Percentiles rank a stretch among this genome's conserved stretches.
Conservation (phyloP, 805 yeast species). For the Wickerhamomyces ciferrii region DNA sequence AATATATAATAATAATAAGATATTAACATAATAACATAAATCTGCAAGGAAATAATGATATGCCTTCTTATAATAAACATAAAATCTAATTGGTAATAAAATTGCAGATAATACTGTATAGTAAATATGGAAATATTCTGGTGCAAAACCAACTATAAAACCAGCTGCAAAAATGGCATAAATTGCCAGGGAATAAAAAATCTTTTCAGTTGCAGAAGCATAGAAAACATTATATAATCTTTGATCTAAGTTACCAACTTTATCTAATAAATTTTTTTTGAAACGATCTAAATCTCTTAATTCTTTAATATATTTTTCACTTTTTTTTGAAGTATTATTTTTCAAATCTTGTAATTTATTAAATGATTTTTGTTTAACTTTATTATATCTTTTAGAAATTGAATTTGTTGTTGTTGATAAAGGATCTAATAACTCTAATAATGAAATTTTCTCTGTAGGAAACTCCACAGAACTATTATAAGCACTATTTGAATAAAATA, state of each 20-base stretch:
- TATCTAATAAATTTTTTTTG: constrained; percentile 18
- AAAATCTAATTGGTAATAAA: constrained; percentile 79
- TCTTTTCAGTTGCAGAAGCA: constrained; percentile 61
- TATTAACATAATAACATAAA: constrained; percentile 86
- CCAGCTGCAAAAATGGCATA: constrained; percentile 69
- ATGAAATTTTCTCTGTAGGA: constrained; percentile 20
- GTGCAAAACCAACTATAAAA: constrained; percentile 68
- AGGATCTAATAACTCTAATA: constrained; percentile 25
- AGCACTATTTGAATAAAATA: constrained; percentile 14
- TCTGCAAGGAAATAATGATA: constrained; percentile 90
- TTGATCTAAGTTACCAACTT: constrained; percentile 32
- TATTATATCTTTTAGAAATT: constrained; percentile 19
- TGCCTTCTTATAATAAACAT: constrained; percentile 73
- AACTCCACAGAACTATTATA: constrained; percentile 15
- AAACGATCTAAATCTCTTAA: constrained; percentile 19
- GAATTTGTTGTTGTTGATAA: constrained; percentile 17
- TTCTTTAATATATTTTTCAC: constrained; percentile 12
- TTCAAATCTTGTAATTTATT: constrained; percentile 14
- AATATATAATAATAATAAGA: constrained; percentile 59
- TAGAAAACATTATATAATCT: constrained; percentile 30
- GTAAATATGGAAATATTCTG: constrained; percentile 69
- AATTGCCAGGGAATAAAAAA: constrained; percentile 73
- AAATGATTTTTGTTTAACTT: constrained; percentile 19
- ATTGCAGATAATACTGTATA: constrained; percentile 58
- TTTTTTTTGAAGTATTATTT: constrained; percentile 13